phyloP scores from a whole-genome alignment of 2,329 filamentous ascomycete species.

The Metarhizium guizhouense region DNA sequence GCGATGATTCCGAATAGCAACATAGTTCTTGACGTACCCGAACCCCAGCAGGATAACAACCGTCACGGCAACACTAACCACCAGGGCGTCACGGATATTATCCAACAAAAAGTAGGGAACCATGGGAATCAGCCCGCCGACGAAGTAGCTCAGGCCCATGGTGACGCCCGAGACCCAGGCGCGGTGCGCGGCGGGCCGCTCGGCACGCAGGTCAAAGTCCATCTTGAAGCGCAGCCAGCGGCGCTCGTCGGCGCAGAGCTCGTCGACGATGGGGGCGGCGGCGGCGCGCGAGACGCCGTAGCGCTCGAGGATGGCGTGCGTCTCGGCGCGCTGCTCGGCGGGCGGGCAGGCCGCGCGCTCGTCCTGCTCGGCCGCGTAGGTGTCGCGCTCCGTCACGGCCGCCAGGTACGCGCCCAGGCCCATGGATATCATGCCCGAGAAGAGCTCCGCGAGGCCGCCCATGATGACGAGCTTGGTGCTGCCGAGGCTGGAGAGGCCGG shows the following conservation, averaged over 20 bases:
- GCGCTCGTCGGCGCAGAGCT: conserved; percentile 37
- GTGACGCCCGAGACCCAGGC: conserved; percentile 51
- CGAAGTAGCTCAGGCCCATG: conserved; percentile 59
- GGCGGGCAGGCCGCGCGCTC: conserved; percentile 34
- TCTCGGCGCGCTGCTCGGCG: conserved; percentile 35
- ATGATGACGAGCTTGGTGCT: conserved; percentile 59
- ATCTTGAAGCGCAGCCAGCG: conserved; percentile 50
- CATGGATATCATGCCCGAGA: conserved; percentile 70
- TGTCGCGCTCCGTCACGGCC: conserved; percentile 46
- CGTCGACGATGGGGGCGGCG: conserved; percentile 36
- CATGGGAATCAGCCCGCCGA: conserved; percentile 63
- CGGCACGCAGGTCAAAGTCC: conserved; percentile 45
- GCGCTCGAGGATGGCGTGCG: conserved; percentile 40
- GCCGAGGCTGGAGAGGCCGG: conserved; percentile 59
- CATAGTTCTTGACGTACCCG: conserved; percentile 55
- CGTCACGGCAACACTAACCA: conserved; percentile 52
- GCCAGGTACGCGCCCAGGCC: conserved; percentile 67
- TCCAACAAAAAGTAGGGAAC: conserved; percentile 57
- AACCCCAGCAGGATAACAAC: conserved; percentile 52
- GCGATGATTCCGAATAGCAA: conserved; percentile 40
- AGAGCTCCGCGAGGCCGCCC: conserved; percentile 65
- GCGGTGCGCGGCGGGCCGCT: conserved; percentile 32
- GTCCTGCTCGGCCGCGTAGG: conserved; percentile 38
- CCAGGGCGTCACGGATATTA: conserved; percentile 39
- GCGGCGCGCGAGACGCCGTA: conserved; percentile 38